Evolutionary conservation across 2,329 filamentous ascomycete genomes (phyloP).

Genomic region (Hysterium pulicare): DNA sequence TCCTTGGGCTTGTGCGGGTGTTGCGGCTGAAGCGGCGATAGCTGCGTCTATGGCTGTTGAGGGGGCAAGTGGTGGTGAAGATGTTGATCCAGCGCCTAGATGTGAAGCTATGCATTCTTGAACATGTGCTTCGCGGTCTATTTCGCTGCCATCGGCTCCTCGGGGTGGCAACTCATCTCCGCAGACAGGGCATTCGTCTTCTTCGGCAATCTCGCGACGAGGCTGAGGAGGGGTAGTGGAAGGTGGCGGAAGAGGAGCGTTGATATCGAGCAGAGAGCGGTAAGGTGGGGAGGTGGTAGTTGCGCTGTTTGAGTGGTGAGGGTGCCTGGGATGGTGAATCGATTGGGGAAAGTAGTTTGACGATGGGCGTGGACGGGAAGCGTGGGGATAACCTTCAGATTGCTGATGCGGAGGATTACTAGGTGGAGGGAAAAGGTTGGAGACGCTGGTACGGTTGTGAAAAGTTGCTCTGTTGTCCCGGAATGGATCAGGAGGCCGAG

Average conservation of each 20-base stretch:
- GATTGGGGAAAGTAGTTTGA: background rate
- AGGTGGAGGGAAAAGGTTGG: slow-evolving; percentile 25
- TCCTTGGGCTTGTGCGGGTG: background rate
- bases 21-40: slow-evolving; percentile 1
- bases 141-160: slow-evolving; percentile 36
- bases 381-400: background rate
- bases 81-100: background rate
- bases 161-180: slow-evolving; percentile 65
- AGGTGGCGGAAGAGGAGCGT: background rate
- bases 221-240: slow-evolving; percentile 1
- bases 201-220: slow-evolving; percentile 50
- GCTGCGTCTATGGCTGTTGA: slow-evolving; percentile 20
- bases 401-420: no score
- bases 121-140: slow-evolving; percentile 44
- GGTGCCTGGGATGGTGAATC: background rate
- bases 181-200: slow-evolving; percentile 77
- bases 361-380: background rate
- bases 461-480: slow-evolving; percentile 23
- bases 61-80: slow-evolving; percentile 4
- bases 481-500: slow-evolving; percentile 20
- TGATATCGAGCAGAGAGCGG: slow-evolving; percentile 14
- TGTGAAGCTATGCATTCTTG: slow-evolving; percentile 34
- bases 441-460: slow-evolving; percentile 16
- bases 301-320: slow-evolving; percentile 3
- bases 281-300: slow-evolving; percentile 15